Percentiles rank a stretch among this genome's conserved stretches.
phyloP scores from a whole-genome alignment of 2,329 filamentous ascomycete genomes.

The Ilyonectria robusta region DNA sequence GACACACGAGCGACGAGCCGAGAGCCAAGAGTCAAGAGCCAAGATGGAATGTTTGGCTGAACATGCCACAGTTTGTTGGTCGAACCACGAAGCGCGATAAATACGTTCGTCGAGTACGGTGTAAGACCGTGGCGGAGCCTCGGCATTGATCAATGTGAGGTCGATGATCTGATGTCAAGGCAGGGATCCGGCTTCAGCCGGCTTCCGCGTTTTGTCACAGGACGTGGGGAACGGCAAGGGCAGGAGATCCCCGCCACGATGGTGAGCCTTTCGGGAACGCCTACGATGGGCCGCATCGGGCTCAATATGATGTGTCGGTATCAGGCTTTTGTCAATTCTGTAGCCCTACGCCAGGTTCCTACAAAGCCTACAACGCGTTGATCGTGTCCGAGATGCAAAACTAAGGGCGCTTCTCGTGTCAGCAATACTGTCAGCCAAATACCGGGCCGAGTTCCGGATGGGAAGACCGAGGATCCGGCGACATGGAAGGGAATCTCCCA shows the following conservation, averaged over 20 bases:
- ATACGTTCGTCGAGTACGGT: background rate
- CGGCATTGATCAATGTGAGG: conserved; percentile 32
- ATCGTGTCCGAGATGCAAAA: background rate
- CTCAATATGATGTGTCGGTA: conserved; percentile 7
- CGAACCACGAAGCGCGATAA: conserved; percentile 27
- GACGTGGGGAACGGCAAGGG: conserved; percentile 33
- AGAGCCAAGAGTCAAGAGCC: background rate
- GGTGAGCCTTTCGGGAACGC: conserved; percentile 27
- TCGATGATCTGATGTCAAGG: conserved; percentile 42
- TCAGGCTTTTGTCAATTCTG: background rate
- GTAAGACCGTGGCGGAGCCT: conserved; percentile 32
- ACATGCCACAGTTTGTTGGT: conserved; percentile 31
- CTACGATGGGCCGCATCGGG: conserved; percentile 4
- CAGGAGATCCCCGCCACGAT: conserved; percentile 27
- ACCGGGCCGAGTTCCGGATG: conserved; percentile 27
- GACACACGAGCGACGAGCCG: conserved; percentile 20
- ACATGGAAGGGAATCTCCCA: background rate
- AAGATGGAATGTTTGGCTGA: conserved; percentile 13
- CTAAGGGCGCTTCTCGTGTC: background rate
- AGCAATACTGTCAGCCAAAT: background rate
- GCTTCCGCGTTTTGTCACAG: conserved; percentile 37
- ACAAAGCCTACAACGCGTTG: background rate
- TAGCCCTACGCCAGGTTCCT: background rate
- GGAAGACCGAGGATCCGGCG: conserved; percentile 26
- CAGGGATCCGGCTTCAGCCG: conserved; percentile 39